Conservation (phyloP, 441 rosid genomes). For the Francoa sonchifolia region DNA sequence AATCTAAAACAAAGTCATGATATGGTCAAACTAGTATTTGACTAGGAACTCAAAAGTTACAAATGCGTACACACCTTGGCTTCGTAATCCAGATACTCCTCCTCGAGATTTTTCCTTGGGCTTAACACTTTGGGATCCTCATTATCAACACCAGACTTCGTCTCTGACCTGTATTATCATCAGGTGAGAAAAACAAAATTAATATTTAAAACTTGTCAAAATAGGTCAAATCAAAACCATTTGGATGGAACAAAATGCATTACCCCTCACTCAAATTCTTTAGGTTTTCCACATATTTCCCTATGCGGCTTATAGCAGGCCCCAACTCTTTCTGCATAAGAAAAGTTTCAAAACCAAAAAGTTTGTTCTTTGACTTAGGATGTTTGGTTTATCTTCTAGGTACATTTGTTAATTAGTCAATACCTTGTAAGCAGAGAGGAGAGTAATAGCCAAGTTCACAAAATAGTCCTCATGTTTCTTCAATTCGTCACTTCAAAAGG, state of each 20-base stretch:
- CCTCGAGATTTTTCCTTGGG: constrained; percentile 84
- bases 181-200: constrained; percentile 9
- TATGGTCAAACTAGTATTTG: too few species aligned
- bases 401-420: background rate
- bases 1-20: too few species aligned
- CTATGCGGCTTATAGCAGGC: constrained; percentile 60
- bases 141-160: constrained; percentile 25
- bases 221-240: constrained; percentile 8
- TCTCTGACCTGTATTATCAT: constrained; percentile 40
- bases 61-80: constrained; percentile 57
- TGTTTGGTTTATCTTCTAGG: too few species aligned
- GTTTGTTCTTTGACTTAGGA: too few species aligned
- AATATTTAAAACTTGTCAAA: constrained; percentile 7
- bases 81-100: constrained; percentile 83
- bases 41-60: too few species aligned
- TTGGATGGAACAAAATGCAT: constrained; percentile 9
- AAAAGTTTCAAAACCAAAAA: too few species aligned
- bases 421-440: constrained; percentile 76
- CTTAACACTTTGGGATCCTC: constrained; percentile 38
- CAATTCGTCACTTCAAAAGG: constrained; percentile 57
- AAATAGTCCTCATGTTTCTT: constrained; percentile 77
- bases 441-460: constrained; percentile 45
- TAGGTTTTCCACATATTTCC: constrained; percentile 74
- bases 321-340: constrained; percentile 64
- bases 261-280: constrained; percentile 70